Conservation (phyloP, 2,329 filamentous ascomycete species). For the Grosmannia clavigera region DNA sequence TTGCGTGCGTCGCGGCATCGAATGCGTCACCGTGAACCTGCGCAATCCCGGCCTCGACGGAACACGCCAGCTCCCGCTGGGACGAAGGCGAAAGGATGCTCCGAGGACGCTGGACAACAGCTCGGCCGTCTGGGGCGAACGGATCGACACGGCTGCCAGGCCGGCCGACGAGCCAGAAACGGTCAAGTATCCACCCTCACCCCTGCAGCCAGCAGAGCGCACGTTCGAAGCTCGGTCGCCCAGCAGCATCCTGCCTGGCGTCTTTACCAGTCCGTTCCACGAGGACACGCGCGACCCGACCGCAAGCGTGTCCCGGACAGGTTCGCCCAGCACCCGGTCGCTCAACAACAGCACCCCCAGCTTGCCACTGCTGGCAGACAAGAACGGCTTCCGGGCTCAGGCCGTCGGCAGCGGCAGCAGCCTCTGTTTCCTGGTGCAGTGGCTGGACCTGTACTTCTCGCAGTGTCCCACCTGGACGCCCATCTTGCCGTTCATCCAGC, state of each 20-base stretch:
- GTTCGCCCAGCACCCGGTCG: background rate
- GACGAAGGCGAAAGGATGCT: background rate
- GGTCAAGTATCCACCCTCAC: background rate
- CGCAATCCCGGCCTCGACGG: slow-evolving; percentile 1
- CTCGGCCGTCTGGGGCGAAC: background rate
- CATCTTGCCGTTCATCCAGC: slow-evolving; percentile 4
- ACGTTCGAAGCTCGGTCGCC: background rate
- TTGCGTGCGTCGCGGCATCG: background rate
- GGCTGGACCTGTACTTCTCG: slow-evolving; percentile 6
- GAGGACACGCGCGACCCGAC: background rate
- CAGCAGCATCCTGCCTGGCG: background rate
- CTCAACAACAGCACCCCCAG: background rate
- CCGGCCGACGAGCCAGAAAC: background rate
- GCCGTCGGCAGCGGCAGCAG: slow-evolving; percentile 1
- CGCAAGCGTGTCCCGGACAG: background rate
- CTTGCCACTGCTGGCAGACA: background rate
- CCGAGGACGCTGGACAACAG: background rate
- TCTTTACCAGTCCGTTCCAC: background rate
- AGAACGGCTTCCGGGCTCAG: background rate
- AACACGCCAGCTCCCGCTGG: background rate
- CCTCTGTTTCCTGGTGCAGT: slow-evolving; percentile 4
- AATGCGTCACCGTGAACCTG: slow-evolving; percentile 5
- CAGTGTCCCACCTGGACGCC: slow-evolving; percentile 4
- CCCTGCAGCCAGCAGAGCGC: background rate
- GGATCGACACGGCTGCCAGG: background rate